Base-by-base conservation (phyloP, 768 basidiomycete species). In the Cyclocybe cylindracea region DNA sequence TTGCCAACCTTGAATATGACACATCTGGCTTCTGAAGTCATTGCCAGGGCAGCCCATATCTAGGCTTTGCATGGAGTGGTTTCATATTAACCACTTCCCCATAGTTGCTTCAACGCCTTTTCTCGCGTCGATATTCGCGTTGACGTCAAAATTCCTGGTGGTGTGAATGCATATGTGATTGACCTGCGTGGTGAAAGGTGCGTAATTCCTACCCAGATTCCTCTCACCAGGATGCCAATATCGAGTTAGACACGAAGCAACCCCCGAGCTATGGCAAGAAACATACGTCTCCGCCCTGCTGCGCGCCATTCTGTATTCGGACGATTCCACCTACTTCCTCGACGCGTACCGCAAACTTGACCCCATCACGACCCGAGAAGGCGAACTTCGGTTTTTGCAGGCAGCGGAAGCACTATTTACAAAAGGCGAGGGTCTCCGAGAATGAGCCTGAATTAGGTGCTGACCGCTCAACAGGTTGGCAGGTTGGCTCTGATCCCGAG, bases 81-180 rank as follows among this genome's bases (percentile, higher is more conserved):
- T 43, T 35, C 8, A 3, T 51, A 18, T 34, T 19, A 44, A 48
- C 9, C 10, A 36, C 48, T 50, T 39, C 9, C 35, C 9, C 46
- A 2, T 54, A 91, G 92, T 70, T 97, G 94, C 70, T 99, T 97
- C 76, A 97, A 99, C 67, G 97, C 97, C 8, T 99, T 99, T 66
- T 95, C 95, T 36, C 77, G 97, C 29, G 91, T 98, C 46, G 97
- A 99, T 64, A 86, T 98, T 31, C 84, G 96, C 35, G 94, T 99
- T 6, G 97, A 99, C 57, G 97, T 98, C 54, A 97, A 96, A 70
- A 98, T 99, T 44, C 97, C 97, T 0, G 97, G 97, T 29, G 96
- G 97, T 10, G 97, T 99, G 11, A 84, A 87, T 56, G 91, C 95
- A 4, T 98, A 97, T 68, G 88, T 91, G 31, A 85, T 98, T 14